Percentiles rank a stretch among this genome's conserved stretches.
phyloP scores from a whole-genome alignment of 2,329 filamentous ascomycete genomes.

The Fusarium newnesense region DNA sequence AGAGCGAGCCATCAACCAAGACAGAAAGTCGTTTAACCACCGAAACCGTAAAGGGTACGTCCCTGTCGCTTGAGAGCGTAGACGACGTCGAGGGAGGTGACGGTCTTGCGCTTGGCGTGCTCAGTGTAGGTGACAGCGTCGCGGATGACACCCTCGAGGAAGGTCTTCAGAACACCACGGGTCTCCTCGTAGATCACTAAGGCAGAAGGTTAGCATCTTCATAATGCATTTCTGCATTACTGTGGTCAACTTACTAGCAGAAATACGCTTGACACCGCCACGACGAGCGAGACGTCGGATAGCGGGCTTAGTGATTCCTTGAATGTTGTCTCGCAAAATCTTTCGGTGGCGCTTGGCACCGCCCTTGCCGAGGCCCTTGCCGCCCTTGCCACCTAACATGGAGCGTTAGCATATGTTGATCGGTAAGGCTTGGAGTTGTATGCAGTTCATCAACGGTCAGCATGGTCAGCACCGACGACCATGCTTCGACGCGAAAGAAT shows the following conservation, averaged over 20 bases:
- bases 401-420: slow-evolving; percentile 56
- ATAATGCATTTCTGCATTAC: accelerated
- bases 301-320: slow-evolving; percentile 98
- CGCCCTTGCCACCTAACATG: slow-evolving; percentile 84
- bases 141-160: slow-evolving; percentile 81
- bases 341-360: slow-evolving; percentile 99
- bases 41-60: slow-evolving; percentile 88
- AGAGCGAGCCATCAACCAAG: slow-evolving; percentile 19
- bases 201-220: slow-evolving; percentile 19
- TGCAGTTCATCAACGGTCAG: neutral
- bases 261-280: slow-evolving; percentile 99
- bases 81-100: slow-evolving; percentile 76
- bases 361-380: slow-evolving; percentile 97
- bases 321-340: slow-evolving; percentile 99
- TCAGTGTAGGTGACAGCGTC: slow-evolving; percentile 83
- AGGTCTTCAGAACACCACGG: slow-evolving; percentile 80
- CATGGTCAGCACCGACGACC: neutral
- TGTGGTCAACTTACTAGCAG: slow-evolving; percentile 75
- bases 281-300: slow-evolving; percentile 98
- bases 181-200: slow-evolving; percentile 82
- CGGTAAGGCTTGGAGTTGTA: slow-evolving; percentile 1
- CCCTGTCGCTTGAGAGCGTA: slow-evolving; percentile 76
- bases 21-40: slow-evolving; percentile 69
- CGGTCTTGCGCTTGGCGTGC: slow-evolving; percentile 84
- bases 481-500: neutral